A percentile compares a stretch with the other conserved stretches of the same genome.
Evolutionary conservation across 2,329 filamentous ascomycete species (phyloP).

Genomic region (Parastagonospora nodorum): DNA sequence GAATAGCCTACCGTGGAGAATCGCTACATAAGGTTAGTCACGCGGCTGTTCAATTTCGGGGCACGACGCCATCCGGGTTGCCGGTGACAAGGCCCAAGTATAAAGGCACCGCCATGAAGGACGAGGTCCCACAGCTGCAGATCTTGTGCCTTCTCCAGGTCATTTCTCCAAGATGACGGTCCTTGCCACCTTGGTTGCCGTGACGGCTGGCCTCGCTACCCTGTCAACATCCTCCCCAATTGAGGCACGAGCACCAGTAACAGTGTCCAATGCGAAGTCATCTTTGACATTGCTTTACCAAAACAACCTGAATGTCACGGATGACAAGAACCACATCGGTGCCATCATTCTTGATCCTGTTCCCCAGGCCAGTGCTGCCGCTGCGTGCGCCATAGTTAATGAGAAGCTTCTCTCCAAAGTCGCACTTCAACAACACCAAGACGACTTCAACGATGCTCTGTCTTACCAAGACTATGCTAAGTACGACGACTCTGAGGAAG

Average conservation of each 20-base stretch:
- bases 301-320: slow-evolving; percentile 60
- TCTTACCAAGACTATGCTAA: slow-evolving; percentile 53
- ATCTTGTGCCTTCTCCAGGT: background rate
- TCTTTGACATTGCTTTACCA: slow-evolving; percentile 59
- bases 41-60: slow-evolving; percentile 15
- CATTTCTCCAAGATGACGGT: slow-evolving; percentile 23
- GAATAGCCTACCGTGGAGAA: slow-evolving; percentile 25
- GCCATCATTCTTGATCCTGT: slow-evolving; percentile 57
- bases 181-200: slow-evolving; percentile 26
- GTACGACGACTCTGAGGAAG: slow-evolving; percentile 41
- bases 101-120: slow-evolving; percentile 13
- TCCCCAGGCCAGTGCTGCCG: slow-evolving; percentile 42
- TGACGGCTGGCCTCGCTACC: slow-evolving; percentile 22
- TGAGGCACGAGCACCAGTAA: slow-evolving; percentile 14
- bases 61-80: slow-evolving; percentile 28
- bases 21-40: slow-evolving; percentile 20
- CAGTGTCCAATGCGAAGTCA: slow-evolving; percentile 39
- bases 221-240: slow-evolving; percentile 24
- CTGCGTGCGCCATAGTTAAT: slow-evolving; percentile 54
- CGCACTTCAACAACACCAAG: slow-evolving; percentile 49
- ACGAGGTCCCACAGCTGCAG: slow-evolving; percentile 1
- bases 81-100: slow-evolving; percentile 21
- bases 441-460: slow-evolving; percentile 54
- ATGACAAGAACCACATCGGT: slow-evolving; percentile 59
- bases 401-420: slow-evolving; percentile 54